Percentiles rank a stretch among this genome's conserved stretches.
Conservation (phyloP, 139 green algal species). For the Deuterostichococcus epilithicus region DNA sequence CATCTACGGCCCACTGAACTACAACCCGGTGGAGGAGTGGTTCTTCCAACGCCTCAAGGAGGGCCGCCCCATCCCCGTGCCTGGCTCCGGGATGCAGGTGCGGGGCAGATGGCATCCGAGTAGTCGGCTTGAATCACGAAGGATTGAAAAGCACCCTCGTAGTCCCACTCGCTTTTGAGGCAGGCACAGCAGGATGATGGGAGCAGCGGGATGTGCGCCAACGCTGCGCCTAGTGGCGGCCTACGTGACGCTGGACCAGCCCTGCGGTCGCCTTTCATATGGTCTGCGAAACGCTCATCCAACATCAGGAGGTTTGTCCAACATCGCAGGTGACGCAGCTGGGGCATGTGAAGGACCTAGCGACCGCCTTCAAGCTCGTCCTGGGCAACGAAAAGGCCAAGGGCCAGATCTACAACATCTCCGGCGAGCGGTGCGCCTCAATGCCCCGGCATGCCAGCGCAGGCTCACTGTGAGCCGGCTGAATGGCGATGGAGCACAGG, state of each 20-base stretch:
- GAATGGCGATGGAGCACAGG: neutral
- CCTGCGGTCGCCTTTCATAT: too few relatives aligned
- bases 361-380: conserved; percentile 74
- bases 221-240: too few relatives aligned
- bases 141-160: too few relatives aligned
- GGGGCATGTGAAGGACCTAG: conserved; percentile 88
- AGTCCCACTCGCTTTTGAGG: too few relatives aligned
- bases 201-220: too few relatives aligned
- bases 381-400: conserved; percentile 76
- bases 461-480: neutral
- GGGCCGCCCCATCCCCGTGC: conserved; percentile 84
- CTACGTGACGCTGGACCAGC: too few relatives aligned
- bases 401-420: conserved; percentile 74
- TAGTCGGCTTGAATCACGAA: too few relatives aligned
- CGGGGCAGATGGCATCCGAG: neutral
- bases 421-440: conserved; percentile 34
- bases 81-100: conserved; percentile 82
- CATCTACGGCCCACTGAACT: conserved; percentile 98
- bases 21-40: conserved; percentile 96
- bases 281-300: too few relatives aligned
- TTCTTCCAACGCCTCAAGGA: conserved; percentile 86
- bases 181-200: too few relatives aligned
- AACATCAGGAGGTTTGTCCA: too few relatives aligned
- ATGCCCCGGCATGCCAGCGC: neutral
- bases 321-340: conserved; percentile 62